Evolutionary conservation across 257 asterid genomes (phyloP).

Genomic region (Ballota nigra): DNA sequence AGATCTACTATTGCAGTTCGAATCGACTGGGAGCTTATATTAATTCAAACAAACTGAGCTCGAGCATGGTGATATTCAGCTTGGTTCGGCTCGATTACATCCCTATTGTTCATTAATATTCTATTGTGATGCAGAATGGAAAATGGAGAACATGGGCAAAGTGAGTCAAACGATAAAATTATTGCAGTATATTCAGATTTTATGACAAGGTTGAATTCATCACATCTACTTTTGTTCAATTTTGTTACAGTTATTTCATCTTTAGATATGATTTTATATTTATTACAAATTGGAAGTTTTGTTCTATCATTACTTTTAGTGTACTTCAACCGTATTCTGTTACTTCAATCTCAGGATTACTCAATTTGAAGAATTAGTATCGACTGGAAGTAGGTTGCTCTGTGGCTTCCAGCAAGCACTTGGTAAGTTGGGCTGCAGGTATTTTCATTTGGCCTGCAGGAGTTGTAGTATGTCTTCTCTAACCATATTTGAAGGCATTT

Average conservation of each 20-base stretch:
- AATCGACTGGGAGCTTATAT: neutral
- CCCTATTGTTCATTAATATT: neutral
- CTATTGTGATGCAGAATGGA: constrained; percentile 41
- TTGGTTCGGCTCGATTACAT: neutral
- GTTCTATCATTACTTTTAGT: neutral
- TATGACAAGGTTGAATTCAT: constrained; percentile 51
- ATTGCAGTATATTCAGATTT: constrained; percentile 46
- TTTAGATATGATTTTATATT: neutral
- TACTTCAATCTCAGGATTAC: constrained; percentile 45
- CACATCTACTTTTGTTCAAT: neutral
- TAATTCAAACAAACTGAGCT: neutral
- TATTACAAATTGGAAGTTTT: neutral
- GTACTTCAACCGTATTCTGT: neutral
- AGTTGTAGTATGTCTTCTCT: neutral
- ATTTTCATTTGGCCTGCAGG: neutral
- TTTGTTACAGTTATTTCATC: neutral
- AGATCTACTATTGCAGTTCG: neutral
- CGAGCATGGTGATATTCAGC: neutral
- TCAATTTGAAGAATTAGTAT: constrained; percentile 57
- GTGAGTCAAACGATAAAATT: constrained; percentile 27
- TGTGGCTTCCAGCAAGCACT: constrained; percentile 67
- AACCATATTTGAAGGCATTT: neutral
- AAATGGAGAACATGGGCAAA: constrained; percentile 24
- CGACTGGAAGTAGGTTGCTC: constrained; percentile 52
- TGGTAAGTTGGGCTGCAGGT: constrained; percentile 39